These are phyloP conservation scores for Microsporum canis DNA, from an alignment of 2,329 filamentous ascomycete genomes.

Conservation along the genomic window DNA sequence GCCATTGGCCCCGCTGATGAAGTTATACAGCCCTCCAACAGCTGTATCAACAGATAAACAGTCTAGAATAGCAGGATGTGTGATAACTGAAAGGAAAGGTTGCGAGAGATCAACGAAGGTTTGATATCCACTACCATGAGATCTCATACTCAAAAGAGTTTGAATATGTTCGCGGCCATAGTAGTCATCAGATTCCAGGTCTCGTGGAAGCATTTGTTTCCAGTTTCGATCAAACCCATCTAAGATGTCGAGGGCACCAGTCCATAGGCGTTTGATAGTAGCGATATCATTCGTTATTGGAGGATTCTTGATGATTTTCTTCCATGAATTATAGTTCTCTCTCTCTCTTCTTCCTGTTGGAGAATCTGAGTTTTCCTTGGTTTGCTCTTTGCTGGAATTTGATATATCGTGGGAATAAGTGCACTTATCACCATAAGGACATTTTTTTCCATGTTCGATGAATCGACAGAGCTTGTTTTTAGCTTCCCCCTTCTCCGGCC, in stretches of 20 bases:
- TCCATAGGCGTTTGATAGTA: constrained; percentile 21
- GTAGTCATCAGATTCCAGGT: constrained; percentile 21
- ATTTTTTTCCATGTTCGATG: not conserved
- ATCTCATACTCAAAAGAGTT: constrained; percentile 15
- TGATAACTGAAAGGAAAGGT: constrained; percentile 34
- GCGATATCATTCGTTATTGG: constrained; percentile 14
- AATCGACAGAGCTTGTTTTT: not conserved
- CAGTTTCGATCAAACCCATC: constrained; percentile 22
- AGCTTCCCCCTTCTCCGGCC: not conserved
- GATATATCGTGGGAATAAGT: not conserved
- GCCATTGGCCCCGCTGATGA: constrained; percentile 34
- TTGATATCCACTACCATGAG: not conserved
- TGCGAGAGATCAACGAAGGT: constrained; percentile 20
- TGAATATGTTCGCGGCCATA: constrained; percentile 23
- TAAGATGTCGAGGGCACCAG: constrained; percentile 20
- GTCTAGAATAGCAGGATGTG: constrained; percentile 31
- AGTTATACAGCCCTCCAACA: constrained; percentile 36
- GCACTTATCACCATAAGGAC: not conserved
- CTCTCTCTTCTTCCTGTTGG: constrained; percentile 18
- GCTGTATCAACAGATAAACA: constrained; percentile 34
- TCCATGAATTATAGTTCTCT: constrained; percentile 22
- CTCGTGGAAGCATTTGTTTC: constrained; percentile 23
- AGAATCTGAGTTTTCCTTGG: constrained; percentile 3
- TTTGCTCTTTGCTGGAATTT: not conserved
- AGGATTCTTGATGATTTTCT: constrained; percentile 16